A percentile compares a stretch with the other conserved stretches of the same genome.
phyloP scores from a whole-genome alignment of 306 rosid genomes.

The Citrullus mucosospermus region DNA sequence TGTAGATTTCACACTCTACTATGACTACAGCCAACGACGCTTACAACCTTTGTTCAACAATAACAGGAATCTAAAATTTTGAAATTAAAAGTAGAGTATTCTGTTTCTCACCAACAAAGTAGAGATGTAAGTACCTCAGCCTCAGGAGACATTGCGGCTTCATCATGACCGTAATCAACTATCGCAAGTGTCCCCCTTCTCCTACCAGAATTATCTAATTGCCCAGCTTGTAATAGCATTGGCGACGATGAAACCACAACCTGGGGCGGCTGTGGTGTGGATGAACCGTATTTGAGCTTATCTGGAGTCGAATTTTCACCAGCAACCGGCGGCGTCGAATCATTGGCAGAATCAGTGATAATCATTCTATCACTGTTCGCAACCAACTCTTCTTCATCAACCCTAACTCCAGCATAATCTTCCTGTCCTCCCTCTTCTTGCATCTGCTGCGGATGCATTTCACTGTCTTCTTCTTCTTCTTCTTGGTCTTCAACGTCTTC shows the following conservation, averaged over 20 bases:
- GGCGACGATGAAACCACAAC: conserved; percentile 21
- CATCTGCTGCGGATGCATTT: conserved; percentile 37
- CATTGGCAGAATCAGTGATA: conserved; percentile 26
- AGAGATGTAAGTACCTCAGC: conserved; percentile 48
- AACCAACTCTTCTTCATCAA: conserved; percentile 33
- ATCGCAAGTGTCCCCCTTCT: conserved; percentile 54
- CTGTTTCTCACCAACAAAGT: not conserved
- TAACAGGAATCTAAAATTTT: not conserved
- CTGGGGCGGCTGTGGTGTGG: conserved; percentile 24
- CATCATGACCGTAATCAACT: conserved; percentile 90
- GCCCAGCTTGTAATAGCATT: conserved; percentile 16
- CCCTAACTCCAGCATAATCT: conserved; percentile 15
- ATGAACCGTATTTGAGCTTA: conserved; percentile 24
- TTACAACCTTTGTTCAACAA: not conserved
- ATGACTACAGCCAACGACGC: not conserved
- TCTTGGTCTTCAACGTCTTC: conserved; percentile 29
- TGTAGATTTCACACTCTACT: not conserved
- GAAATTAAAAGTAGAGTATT: not conserved
- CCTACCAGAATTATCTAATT: conserved; percentile 12
- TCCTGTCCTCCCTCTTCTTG: conserved; percentile 20
- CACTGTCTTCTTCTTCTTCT: conserved; percentile 16
- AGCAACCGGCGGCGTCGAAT: conserved; percentile 11
- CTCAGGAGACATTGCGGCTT: conserved; percentile 91
- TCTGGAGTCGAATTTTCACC: conserved; percentile 23
- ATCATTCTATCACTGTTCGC: conserved; percentile 14